phyloP scores from a whole-genome alignment of 176 grass and related monocot species.

The Aegilops umbellulata region DNA sequence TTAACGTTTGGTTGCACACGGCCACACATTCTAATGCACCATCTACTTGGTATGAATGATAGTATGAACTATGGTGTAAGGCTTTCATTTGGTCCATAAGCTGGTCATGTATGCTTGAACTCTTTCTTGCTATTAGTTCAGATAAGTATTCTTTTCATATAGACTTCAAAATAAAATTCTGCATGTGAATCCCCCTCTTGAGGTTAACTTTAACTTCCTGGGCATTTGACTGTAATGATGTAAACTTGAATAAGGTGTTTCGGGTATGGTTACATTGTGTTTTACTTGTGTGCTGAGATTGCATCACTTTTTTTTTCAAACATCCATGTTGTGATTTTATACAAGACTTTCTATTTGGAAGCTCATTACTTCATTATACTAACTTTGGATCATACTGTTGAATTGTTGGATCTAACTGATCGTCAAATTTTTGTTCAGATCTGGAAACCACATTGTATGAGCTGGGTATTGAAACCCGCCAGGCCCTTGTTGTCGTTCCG shows the following conservation, averaged over 20 bases:
- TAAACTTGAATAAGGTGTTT: neutral
- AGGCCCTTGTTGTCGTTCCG: constrained; percentile 83
- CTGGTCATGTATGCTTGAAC: neutral
- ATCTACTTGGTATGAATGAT: neutral
- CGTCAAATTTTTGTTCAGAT: constrained; percentile 48
- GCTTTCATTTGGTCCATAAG: constrained; percentile 5
- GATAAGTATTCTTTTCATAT: neutral
- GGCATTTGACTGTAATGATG: neutral
- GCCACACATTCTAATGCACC: neutral
- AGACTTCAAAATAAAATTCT: constrained; percentile 18
- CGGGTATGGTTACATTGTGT: neutral
- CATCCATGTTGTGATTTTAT: neutral
- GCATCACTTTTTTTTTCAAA: neutral
- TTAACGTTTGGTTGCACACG: neutral
- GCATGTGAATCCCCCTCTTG: neutral
- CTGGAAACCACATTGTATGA: constrained; percentile 64
- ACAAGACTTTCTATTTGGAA: neutral
- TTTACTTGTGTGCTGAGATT: neutral
- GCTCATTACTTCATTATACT: neutral
- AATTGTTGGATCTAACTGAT: constrained; percentile 19
- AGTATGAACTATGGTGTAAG: neutral
- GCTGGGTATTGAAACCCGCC: constrained; percentile 78
- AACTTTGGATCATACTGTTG: neutral
- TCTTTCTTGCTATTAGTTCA: neutral
- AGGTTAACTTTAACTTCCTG: constrained; percentile 2